Percentiles rank a stretch among this genome's conserved stretches.
These are phyloP conservation scores for Hypoxylon crocopeplum DNA, from an alignment of 495 filamentous ascomycete species.

Conservation along the genomic window DNA sequence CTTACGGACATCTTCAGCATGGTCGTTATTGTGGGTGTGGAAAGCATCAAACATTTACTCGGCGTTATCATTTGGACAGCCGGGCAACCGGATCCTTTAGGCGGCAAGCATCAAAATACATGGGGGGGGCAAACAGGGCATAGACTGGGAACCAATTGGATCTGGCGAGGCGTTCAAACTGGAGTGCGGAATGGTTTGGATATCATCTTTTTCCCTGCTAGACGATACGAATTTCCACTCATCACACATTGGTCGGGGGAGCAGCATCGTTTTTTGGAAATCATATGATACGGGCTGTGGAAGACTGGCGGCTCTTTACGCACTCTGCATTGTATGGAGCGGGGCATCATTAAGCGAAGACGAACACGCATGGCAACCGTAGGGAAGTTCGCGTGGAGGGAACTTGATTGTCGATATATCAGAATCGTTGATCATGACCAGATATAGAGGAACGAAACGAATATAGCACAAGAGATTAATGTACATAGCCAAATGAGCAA, in stretches of 20 bases:
- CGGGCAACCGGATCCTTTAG: constrained; percentile 32
- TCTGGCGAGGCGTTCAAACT: constrained; percentile 36
- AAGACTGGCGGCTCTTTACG: constrained; percentile 7
- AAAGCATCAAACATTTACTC: constrained; percentile 22
- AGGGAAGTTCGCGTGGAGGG: not conserved
- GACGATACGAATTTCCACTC: constrained; percentile 34
- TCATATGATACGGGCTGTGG: not conserved
- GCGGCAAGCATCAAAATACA: constrained; percentile 38
- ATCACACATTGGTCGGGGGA: constrained; percentile 7
- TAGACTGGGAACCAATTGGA: constrained; percentile 28
- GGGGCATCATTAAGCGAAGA: not conserved
- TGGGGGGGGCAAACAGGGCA: constrained; percentile 14
- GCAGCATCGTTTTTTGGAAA: not conserved
- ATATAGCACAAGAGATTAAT: constrained; percentile 10
- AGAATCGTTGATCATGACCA: constrained; percentile 11
- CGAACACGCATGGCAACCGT: not conserved
- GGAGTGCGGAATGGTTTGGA: not conserved
- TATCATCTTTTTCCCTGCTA: constrained; percentile 6
- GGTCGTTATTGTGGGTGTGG: constrained; percentile 7
- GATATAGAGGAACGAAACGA: constrained; percentile 4
- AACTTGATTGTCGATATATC: constrained; percentile 20
- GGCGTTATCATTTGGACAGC: constrained; percentile 33
- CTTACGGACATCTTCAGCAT: constrained; percentile 10
- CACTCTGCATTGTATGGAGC: constrained; percentile 22
- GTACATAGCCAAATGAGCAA: constrained; percentile 1